Base-by-base conservation (phyloP, 176 grass and related monocot genomes). In the Bromus sterilis region DNA sequence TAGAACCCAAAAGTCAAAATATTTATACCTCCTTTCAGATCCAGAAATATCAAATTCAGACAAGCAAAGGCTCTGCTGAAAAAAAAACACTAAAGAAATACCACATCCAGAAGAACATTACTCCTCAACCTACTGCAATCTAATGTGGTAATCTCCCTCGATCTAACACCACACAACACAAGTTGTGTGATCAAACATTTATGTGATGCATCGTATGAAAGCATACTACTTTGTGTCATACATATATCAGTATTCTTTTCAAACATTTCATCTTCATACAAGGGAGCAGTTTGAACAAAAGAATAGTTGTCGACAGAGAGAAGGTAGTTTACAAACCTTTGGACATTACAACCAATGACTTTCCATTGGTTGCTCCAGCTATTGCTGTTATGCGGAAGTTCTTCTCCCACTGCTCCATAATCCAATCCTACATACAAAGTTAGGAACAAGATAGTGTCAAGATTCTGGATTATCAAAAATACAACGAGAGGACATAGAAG, bases 391-490 rank as follows among this genome's bases (percentile, higher is more conserved):
- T 92, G 62, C 90, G 94, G 43, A 88, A 97, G 78, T 81, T 88
- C 71, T 93, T 88, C 53, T 90, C 91, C 94, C 91, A 97, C 66
- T 94, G 89, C 61, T 97, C 94, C 79, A 77, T 86, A 86, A 97
- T 97, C 91, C 91, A 97, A 74, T 97, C 89, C 94, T 97, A 59
- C 15, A 78, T 64, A 77, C 34, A 66, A 34, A 71, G 9, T 51
- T 51, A 78, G 58, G 56, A 61, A 65, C 58, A 78, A 77, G 11
- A 33, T 64, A 28, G 12, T 37, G 21, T 78, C 35, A 87, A 31
- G 55, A 73, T 46, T 81, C 66, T 2, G 6, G 10, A 81, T 71
- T 58, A 75, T 35, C 4, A 62, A 30, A 44, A 23, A 2, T 25
- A 1, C 25, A 62, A 13, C 31, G 11, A 64, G 18, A 16, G 49